Evolutionary conservation across 2,329 filamentous ascomycete genomes (phyloP).

Genomic region (Pseudocercospora fijiensis): DNA sequence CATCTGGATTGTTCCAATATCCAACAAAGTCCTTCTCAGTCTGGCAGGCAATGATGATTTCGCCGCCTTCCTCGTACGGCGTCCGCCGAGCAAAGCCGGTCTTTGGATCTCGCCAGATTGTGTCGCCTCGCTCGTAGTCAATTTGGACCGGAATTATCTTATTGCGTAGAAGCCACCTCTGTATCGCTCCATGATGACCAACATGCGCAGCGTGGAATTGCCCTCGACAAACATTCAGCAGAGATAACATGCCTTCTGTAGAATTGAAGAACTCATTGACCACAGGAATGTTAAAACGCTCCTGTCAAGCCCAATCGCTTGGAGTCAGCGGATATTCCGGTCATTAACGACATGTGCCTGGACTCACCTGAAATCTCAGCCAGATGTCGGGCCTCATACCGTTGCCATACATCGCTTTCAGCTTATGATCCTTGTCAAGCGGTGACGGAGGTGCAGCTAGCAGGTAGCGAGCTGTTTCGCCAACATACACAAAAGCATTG

Average conservation of each 20-base stretch:
- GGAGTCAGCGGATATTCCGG: neutral
- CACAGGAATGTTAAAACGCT: constrained; percentile 61
- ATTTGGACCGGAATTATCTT: constrained; percentile 65
- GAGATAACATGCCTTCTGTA: constrained; percentile 66
- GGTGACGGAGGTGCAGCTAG: constrained; percentile 65
- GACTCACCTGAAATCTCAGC: constrained; percentile 54
- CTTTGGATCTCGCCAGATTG: constrained; percentile 61
- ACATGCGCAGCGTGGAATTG: constrained; percentile 64
- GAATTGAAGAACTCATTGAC: constrained; percentile 77
- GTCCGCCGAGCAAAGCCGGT: constrained; percentile 67
- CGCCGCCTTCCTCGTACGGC: constrained; percentile 68
- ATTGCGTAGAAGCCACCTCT: constrained; percentile 55
- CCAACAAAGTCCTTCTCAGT: constrained; percentile 62
- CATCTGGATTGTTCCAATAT: constrained; percentile 67
- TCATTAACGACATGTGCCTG: neutral
- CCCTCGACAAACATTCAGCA: constrained; percentile 49
- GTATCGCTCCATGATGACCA: constrained; percentile 67
- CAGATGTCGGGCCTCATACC: constrained; percentile 69
- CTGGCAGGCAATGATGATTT: constrained; percentile 67
- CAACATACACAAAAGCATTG: constrained; percentile 74
- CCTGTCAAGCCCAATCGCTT: constrained; percentile 25
- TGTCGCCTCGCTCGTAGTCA: constrained; percentile 65
- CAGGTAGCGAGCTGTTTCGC: constrained; percentile 73
- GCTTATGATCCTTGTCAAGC: constrained; percentile 59
- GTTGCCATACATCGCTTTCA: constrained; percentile 64